Evolutionary conservation across 306 rosid genomes (phyloP), one percentile per base, ranked within the genome.

Genomic region (Castanea sativa): DNA sequence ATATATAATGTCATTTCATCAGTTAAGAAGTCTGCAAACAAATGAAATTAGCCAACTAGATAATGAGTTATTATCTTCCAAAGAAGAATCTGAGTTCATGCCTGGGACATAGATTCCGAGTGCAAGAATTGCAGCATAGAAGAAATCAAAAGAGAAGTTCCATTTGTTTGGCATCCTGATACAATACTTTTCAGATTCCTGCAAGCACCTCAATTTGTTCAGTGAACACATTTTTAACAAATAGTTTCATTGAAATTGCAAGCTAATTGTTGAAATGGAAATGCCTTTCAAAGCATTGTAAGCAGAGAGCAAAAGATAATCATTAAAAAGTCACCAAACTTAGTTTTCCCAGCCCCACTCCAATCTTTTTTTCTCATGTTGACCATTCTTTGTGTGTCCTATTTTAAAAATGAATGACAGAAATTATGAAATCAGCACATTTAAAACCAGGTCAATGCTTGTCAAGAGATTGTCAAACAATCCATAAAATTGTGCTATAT

Each of bases 111-210:
- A 93, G 82, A 84, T 72, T 76, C 77, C 93, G 11, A 91, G 68
- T 25, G 23, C 84, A 41, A 86, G 35, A 75, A 91, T 75, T 2
- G 93, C 82, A 29, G 80, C 86, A 79, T 78, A 81, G 83, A 88
- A 86, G 91, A 84, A 88, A 76, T 93, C 98, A 6, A 91, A 88
- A 7, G 93, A 87, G 92, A 83, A 89, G 88, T 93, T 93, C 97
- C 91, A 93, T 76, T 77, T 84, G 94, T 91, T 93, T 65, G 98
- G 97, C 98, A 93, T 89, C 85, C 94, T 86, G 77, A 87, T 8
- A 80, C 89, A 88, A 73, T 86, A 93, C 87, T 85, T 88, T 74
- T 86, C 94, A 71, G 94, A 91, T 49, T 72, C 88, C 94, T 93
- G 92, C 82, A 81, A 82, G 53, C 38, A 49, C 2, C 55, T 71